These are phyloP conservation scores for Hygrocybe punicea DNA, from an alignment of 768 basidiomycete genomes.

Conservation along the genomic window DNA sequence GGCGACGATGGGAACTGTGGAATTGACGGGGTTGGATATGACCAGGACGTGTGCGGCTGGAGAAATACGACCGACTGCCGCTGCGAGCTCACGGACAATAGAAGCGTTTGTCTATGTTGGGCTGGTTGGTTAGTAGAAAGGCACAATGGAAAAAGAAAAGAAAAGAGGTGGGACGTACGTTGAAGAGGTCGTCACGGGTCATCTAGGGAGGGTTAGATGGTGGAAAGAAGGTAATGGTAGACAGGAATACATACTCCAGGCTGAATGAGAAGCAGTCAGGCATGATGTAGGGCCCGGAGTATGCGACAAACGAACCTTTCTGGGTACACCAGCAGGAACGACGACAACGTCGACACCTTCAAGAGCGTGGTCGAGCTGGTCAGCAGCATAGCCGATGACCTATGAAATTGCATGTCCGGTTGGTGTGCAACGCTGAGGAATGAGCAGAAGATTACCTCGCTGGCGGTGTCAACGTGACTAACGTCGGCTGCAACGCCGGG, in stretches of 20 bases:
- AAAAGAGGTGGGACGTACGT: constrained; percentile 42
- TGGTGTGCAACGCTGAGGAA: constrained; percentile 9
- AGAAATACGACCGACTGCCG: constrained; percentile 77
- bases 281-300: not conserved
- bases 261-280: constrained; percentile 39
- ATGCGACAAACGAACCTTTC: constrained; percentile 66
- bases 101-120: constrained; percentile 83
- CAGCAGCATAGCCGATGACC: constrained; percentile 79
- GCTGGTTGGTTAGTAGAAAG: not conserved
- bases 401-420: constrained; percentile 29
- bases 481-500: constrained; percentile 98
- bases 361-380: constrained; percentile 86
- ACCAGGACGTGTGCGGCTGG: constrained; percentile 92
- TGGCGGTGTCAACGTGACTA: constrained; percentile 85
- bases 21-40: constrained; percentile 99
- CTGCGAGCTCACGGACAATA: constrained; percentile 93
- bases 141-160: too few relatives aligned
- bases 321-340: constrained; percentile 98
- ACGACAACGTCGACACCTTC: constrained; percentile 89
- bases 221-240: constrained; percentile 10
- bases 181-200: constrained; percentile 97
- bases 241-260: constrained; percentile 66
- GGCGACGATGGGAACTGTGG: constrained; percentile 96
- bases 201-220: constrained; percentile 52
- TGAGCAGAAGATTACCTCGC: constrained; percentile 54